Evolutionary conservation across 345 rosid species (phyloP), one percentile per base, ranked within the genome.

Genomic region (Arabidopsis suecica): DNA sequence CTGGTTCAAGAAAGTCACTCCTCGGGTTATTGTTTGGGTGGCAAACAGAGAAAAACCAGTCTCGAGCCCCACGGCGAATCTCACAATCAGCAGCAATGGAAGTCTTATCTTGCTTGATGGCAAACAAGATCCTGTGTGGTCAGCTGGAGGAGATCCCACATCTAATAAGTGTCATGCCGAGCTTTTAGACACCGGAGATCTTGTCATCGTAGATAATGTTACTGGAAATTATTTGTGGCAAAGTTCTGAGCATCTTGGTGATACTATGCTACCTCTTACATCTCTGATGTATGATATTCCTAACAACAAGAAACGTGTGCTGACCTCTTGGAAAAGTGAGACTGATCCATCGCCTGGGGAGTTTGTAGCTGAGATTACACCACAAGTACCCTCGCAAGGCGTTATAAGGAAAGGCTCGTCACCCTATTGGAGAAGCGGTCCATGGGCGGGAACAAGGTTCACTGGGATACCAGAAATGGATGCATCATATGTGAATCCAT

Each of bases 1-100:
- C 58, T 85, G 88, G 88, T 83, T 55, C 78, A 60, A 74, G 73
- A 77, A 74, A 20, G 62, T 77, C 33, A 38, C 81, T 30, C 74
- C 70, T 36, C 71, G 67, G 20, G 78, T 67, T 33, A 54, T 78
- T 37, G 80, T 83, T 16, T 86, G 89, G 87, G 76, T 77, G 66
- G 80, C 80, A 48, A 78, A 78, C 65, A 57, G 73, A 60, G 81
- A 78, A 41, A 59, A 10, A 12, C 78, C 77, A 20, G 50, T 72
- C 49, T 38, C 73, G 0, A 72, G 61, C 59, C 11, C 73, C 28
- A 3, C 44, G 1, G 78, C 63, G 3, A 72, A 36, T 60, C 81
- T 78, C 68, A 60, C 67, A 65, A 49, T 78, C 72, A 72, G 73
- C 50, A 51, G 62, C 28, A 71, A 72, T 3, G 81, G 81, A 49